These are phyloP conservation scores for Brettanomyces sp. DNA, from an alignment of 805 yeast species.

Conservation along the genomic window DNA sequence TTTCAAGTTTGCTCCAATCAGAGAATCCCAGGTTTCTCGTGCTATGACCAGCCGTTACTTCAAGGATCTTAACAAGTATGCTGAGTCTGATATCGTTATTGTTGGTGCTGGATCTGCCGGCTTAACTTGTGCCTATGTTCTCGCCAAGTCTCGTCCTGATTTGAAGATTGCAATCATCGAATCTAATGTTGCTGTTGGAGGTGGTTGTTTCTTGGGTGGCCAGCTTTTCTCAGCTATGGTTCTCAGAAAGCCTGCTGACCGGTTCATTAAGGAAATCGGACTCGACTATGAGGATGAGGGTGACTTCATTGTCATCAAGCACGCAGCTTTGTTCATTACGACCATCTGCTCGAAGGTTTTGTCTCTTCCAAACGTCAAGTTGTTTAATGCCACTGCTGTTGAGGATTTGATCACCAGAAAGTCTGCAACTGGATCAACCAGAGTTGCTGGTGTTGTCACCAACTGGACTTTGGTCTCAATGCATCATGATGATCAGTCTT, in stretches of 20 bases:
- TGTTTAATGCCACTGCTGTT: constrained; percentile 73
- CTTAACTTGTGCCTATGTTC: constrained; percentile 94
- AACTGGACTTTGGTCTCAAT: constrained; percentile 74
- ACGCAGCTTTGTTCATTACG: constrained; percentile 58
- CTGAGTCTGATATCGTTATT: constrained; percentile 94
- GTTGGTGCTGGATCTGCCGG: constrained; percentile 99
- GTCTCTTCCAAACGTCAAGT: constrained; percentile 63
- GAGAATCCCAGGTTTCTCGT: constrained; percentile 71
- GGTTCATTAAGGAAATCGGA: constrained; percentile 53
- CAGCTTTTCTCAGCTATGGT: constrained; percentile 73
- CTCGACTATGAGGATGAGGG: constrained; percentile 72
- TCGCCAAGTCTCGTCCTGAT: constrained; percentile 72
- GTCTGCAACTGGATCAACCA: constrained; percentile 47
- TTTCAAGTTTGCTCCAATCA: constrained; percentile 61
- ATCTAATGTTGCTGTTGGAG: constrained; percentile 70
- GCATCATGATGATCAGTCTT: constrained; percentile 68
- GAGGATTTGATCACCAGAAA: constrained; percentile 72
- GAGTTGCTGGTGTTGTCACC: constrained; percentile 73
- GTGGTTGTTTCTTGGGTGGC: constrained; percentile 75
- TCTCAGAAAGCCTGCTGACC: constrained; percentile 70
- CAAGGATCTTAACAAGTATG: constrained; percentile 61
- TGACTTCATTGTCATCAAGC: constrained; percentile 70
- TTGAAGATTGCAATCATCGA: constrained; percentile 66
- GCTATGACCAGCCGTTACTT: constrained; percentile 75
- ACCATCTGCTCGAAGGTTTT: constrained; percentile 54